Base-by-base conservation (phyloP, 805 yeast species). In the Diddensiella santjacobensis region DNA sequence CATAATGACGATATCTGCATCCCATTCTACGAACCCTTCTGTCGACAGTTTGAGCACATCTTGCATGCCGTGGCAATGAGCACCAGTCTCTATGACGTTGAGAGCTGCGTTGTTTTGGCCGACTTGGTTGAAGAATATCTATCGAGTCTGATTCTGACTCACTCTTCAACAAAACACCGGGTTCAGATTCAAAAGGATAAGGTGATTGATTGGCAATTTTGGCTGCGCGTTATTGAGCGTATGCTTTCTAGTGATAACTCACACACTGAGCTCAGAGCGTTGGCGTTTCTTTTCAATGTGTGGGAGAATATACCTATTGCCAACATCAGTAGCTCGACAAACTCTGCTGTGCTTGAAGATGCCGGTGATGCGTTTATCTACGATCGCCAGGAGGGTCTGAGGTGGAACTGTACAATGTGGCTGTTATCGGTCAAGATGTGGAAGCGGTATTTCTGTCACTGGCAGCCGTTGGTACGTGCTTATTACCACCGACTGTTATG, bases 381-480 rank as follows among this genome's bases (percentile, higher is more conserved):
- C 13, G 50, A 53, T n/a, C 40, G 45, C 10, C 35, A 41, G 29
- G 72, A 71, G 49, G 68, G 80, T 37, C 60, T 75, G 42, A 71
- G 80, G 50, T 68, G 71, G 57, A 76, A 76, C 56, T 65, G 81
- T 45, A 67, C 79, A 3, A 58, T 65, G 17, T 84, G 84, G 81
- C 61, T 86, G 29, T 65, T 83, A 4, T 71, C 77, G 2, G 61
- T 68, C 3, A 55, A 60, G 1, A 66, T 70, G 29, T 86, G 90
- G 83, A 65, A 65, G 29, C 68, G 71, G 42, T 77, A 76, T 51
- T 80, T 87, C 58, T 75, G 81, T 33, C 95, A 88, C 64, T 88
- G 95, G 87, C 77, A 81, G 58, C 89, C 95, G 2, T 64, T 87
- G 15, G 81, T 86, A 20, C 70, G 96, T 31, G 75, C 84, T 3